Evolutionary conservation across 495 filamentous ascomycete genomes (phyloP).

Genomic region (Cryomyces minteri): DNA sequence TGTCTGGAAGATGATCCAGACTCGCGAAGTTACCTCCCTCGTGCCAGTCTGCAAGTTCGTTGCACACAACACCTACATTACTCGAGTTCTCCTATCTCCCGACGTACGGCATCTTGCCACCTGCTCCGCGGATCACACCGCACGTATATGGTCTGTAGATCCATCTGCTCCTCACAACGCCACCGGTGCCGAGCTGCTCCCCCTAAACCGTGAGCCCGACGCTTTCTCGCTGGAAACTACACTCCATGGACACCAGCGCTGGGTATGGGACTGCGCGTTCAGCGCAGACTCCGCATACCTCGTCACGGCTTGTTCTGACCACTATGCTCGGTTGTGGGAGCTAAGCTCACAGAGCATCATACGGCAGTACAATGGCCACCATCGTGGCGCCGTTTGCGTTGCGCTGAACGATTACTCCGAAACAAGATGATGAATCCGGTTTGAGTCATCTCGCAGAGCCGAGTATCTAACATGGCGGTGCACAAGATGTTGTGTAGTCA

Average conservation of each 20-base stretch:
- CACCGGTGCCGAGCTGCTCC: conserved; percentile 10
- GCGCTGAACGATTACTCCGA: conserved; percentile 95
- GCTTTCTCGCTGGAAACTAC: conserved; percentile 73
- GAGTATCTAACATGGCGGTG: too few relatives aligned
- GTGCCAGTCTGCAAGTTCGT: conserved; percentile 83
- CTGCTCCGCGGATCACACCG: conserved; percentile 93
- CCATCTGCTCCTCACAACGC: conserved; percentile 16
- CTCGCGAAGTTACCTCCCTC: conserved; percentile 67
- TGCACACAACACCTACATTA: conserved; percentile 87
- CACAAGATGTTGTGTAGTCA: too few relatives aligned
- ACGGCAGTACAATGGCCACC: conserved; percentile 94
- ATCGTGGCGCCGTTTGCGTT: conserved; percentile 87
- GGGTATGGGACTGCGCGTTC: conserved; percentile 99
- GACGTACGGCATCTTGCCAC: conserved; percentile 96
- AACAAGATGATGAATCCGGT: too few relatives aligned
- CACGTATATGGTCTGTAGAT: conserved; percentile 90
- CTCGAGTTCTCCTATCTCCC: conserved; percentile 84
- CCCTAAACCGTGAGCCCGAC: conserved; percentile 20
- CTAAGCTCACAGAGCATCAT: conserved; percentile 70
- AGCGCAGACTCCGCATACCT: conserved; percentile 91
- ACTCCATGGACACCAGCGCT: conserved; percentile 84
- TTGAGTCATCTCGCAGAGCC: too few relatives aligned
- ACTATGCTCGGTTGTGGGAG: conserved; percentile 96
- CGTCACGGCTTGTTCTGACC: conserved; percentile 94
- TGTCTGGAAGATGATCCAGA: conserved; percentile 82